Percentiles rank a stretch among this genome's conserved stretches.
Conservation (phyloP, 2,329 filamentous ascomycete genomes). For the Colletotrichum kahawae region DNA sequence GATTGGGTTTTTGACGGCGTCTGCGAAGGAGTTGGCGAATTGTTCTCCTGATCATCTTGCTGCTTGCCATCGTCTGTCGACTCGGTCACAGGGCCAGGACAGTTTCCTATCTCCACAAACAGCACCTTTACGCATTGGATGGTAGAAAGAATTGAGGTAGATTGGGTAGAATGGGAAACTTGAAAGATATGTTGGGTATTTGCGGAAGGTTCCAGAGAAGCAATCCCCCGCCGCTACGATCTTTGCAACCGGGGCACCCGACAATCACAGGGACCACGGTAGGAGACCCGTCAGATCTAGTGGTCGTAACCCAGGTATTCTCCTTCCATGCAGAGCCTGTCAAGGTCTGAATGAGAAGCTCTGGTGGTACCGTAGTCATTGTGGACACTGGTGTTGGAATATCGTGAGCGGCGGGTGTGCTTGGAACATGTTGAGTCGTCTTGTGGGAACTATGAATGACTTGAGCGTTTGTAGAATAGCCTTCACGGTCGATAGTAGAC, state of each 20-base stretch:
- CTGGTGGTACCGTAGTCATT: background rate
- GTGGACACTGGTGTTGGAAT: background rate
- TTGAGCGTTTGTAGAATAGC: background rate
- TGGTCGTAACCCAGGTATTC: background rate
- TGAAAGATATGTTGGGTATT: background rate
- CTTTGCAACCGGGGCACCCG: background rate
- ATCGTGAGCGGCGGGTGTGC: fast-evolving
- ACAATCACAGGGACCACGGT: background rate
- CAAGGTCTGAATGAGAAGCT: background rate
- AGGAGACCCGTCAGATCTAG: background rate
- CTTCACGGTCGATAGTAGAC: fast-evolving
- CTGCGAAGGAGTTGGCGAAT: background rate
- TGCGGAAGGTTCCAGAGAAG: background rate
- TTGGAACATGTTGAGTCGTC: background rate
- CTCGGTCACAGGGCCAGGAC: background rate
- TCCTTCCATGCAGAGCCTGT: background rate
- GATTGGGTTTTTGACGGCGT: fast-evolving
- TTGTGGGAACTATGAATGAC: fast-evolving
- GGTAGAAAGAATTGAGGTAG: background rate
- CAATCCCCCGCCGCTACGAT: background rate
- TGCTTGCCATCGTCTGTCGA: fast-evolving
- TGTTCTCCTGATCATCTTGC: fast-evolving
- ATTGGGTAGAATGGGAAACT: background rate
- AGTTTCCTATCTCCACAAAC: background rate
- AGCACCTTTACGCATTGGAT: background rate